Evolutionary conservation across 2,329 filamentous ascomycete genomes (phyloP), one percentile per base, ranked within the genome.

Genomic region (Diaporthe capsici): DNA sequence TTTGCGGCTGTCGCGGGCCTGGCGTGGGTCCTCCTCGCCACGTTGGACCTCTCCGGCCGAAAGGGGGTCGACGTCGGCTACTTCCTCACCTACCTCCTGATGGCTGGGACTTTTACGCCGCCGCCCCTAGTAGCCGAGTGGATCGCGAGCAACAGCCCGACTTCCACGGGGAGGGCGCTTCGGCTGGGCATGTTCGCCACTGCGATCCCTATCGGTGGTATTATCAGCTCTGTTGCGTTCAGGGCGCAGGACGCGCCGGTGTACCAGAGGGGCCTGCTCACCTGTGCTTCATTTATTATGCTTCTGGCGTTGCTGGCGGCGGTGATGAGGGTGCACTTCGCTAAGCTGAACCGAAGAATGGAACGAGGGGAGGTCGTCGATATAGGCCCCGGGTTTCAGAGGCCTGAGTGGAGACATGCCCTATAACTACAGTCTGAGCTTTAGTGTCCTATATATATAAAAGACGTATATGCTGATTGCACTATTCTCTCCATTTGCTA

Each of bases 61-160:
- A 37, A 12, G 2, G 73, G 47, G 12, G 72, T 72, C 20, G 70
- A 77, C 55, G 79, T 79, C 2, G 79, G 79, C 6, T 79, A 79
- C 49, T 79, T 80, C 71, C 65, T 80, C 47, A 80, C 78, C 3
- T 80, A 80, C 37, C 49, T 79, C 17, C 75, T 79, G 25, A 78
- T 74, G 31, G 76, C 75, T 8, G 75, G 74, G 0, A 78, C 77
- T 5, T 79, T 80, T 34, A 77, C 77, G 31, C 79, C 77, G 13
- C 77, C 76, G 55, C 76, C 78, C 17, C 44, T 81, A 6, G 76
- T 79, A 3, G 78, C 78, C 4, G 76, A 73, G 22, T 80, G 79
- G 78, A 63, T 78, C 13, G 55, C 78, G 17, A 76, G 76, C 12
- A 79, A 79, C 47, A 78, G 70, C 4, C 76, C 73, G 2, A 78